A percentile compares a stretch with the other conserved stretches of the same genome.
phyloP scores from a whole-genome alignment of 768 basidiomycete genomes.

The Rhodotorula kratochvilovae region DNA sequence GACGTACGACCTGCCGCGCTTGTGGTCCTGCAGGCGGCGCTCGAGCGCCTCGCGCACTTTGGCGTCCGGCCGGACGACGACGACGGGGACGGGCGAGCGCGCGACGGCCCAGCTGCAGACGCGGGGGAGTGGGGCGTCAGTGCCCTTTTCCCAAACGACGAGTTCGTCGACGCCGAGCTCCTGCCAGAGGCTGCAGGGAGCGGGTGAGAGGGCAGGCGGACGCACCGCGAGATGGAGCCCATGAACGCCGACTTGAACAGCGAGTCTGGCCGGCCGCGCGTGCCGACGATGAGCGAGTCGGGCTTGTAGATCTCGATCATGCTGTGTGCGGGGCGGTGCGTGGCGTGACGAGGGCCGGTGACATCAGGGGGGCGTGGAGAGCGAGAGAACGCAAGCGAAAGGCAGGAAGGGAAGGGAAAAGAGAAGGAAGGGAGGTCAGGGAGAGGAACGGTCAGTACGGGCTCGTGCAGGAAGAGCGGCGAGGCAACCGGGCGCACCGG shows the following conservation, averaged over 20 bases:
- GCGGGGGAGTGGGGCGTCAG: background rate
- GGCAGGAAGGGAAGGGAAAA: too few relatives aligned
- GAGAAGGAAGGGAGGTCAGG: background rate
- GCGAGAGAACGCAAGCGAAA: too few relatives aligned
- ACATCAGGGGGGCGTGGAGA: too few relatives aligned
- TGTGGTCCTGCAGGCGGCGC: slow-evolving; percentile 27
- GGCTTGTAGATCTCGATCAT: slow-evolving; percentile 61
- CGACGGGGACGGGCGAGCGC: slow-evolving; percentile 90
- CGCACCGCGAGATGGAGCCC: slow-evolving; percentile 60
- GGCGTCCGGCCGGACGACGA: slow-evolving; percentile 66
- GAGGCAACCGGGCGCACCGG: slow-evolving; percentile 70
- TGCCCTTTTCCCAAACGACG: too few relatives aligned
- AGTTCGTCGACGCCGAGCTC: too few relatives aligned
- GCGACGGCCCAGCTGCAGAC: slow-evolving; percentile 68
- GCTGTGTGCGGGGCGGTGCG: background rate
- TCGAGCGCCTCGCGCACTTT: slow-evolving; percentile 40
- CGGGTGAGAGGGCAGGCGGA: background rate
- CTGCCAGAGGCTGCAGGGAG: too few relatives aligned
- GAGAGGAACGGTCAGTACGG: slow-evolving; percentile 38
- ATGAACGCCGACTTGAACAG: slow-evolving; percentile 58
- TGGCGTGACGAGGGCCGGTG: too few relatives aligned
- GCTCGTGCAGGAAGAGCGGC: slow-evolving; percentile 43
- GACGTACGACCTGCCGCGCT: slow-evolving; percentile 36
- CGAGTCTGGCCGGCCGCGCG: slow-evolving; percentile 61
- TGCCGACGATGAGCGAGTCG: slow-evolving; percentile 88